Percentiles rank a stretch among this genome's conserved stretches.
These are phyloP conservation scores for Desmodesmus armatus DNA, from an alignment of 139 green algal genomes.

Conservation along the genomic window DNA sequence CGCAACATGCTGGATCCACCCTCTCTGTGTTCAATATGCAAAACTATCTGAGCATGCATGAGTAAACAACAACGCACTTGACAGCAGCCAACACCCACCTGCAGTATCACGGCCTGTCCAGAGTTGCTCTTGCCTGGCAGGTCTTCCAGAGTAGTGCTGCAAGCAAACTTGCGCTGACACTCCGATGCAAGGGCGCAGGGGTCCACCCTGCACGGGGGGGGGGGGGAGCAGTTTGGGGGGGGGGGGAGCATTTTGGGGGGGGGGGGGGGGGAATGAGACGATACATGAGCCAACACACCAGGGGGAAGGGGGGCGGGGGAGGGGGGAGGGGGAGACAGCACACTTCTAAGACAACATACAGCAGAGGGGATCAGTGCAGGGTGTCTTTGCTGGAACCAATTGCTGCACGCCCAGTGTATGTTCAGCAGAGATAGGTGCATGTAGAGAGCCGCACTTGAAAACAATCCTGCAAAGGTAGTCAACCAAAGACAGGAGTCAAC, in stretches of 20 bases:
- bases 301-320: no score
- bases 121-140: slow-evolving; percentile 57
- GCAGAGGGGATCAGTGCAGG: not conserved
- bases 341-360: not conserved
- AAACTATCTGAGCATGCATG: not conserved
- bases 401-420: no score
- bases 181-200: not conserved
- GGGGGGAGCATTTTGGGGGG: not conserved
- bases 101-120: slow-evolving; percentile 54
- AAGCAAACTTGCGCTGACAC: slow-evolving; percentile 55
- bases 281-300: no score
- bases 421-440: no score
- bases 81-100: not conserved
- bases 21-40: not conserved
- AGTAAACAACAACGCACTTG: not conserved
- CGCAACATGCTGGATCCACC: not conserved
- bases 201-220: slow-evolving; percentile 12
- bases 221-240: not conserved
- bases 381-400: not conserved
- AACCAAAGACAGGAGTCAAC: no score
- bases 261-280: no score
- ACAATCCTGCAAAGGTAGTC: no score
- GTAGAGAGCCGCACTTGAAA: no score
- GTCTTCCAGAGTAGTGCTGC: slow-evolving; percentile 51
- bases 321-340: not conserved